These are phyloP conservation scores for Paramecium tetraurelia DNA, from an alignment of 73 alveolate species.

Conservation along the genomic window DNA sequence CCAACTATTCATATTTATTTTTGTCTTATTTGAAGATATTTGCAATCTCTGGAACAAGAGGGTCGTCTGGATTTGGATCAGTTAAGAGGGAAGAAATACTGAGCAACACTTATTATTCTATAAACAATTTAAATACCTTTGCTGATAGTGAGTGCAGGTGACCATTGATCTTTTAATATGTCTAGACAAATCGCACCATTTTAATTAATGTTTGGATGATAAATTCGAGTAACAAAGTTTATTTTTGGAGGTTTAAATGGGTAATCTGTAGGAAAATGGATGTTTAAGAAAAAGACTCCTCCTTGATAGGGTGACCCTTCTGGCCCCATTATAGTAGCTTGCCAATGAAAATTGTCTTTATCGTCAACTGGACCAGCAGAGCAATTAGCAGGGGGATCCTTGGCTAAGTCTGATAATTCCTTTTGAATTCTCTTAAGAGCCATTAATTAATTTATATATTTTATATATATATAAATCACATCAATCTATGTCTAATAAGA, in stretches of 20 bases:
- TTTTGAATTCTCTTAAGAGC: conserved; percentile 81
- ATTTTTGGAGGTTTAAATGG: conserved; percentile 97
- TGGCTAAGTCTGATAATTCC: conserved; percentile 62
- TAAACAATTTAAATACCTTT: conserved; percentile 64
- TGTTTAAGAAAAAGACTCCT: conserved; percentile 90
- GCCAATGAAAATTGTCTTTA: conserved; percentile 63
- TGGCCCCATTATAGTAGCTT: conserved; percentile 95
- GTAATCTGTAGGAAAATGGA: conserved; percentile 90
- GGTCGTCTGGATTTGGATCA: conserved; percentile 96
- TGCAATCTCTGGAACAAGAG: conserved; percentile 89
- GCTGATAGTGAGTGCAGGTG: conserved; percentile 82
- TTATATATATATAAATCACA: neutral
- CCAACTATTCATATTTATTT: conserved; percentile 71
- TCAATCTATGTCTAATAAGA: neutral
- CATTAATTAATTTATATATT: conserved; percentile 31
- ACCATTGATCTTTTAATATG: conserved; percentile 92
- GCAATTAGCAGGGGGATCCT: conserved; percentile 97
- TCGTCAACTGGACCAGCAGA: conserved; percentile 96
- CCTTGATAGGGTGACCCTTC: conserved; percentile 84
- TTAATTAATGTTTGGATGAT: conserved; percentile 94
- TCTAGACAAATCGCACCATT: conserved; percentile 93
- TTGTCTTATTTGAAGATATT: conserved; percentile 72
- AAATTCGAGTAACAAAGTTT: conserved; percentile 86
- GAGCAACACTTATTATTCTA: conserved; percentile 66
- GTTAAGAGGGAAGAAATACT: conserved; percentile 87